Evolutionary conservation across 306 rosid genomes (phyloP), one percentile per base, ranked within the genome.

Genomic region (Cicer cuneatum): DNA sequence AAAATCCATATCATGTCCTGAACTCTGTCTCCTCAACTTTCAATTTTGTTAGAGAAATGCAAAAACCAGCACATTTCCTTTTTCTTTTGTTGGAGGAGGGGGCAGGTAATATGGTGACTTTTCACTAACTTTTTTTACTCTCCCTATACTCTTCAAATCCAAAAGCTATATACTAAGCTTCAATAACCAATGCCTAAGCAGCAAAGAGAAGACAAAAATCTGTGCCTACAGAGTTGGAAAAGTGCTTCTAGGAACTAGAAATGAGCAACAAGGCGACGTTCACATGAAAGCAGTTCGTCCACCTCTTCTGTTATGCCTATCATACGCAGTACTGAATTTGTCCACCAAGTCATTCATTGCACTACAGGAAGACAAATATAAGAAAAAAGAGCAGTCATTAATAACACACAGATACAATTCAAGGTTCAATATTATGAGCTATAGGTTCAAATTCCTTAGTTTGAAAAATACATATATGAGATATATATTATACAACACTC

Each of bases 251-350:
- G 39, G 66, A 76, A 19, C 68, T 65, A 80, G 61, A 51, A 14
- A 75, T 53, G 42, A 73, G 49, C n/a, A 56, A 48, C 70, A 76
- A 72, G 16, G 49, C 35, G 51, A 51, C 52, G 51, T 75, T 90
- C 84, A 94, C 91, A 92, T 87, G 81, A 90, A 92, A 71, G 92
- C 88, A 53, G 95, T 88, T 18, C 99, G 83, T 54, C 99, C 98
- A 51, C 96, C 98, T 75, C 99, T 87, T 83, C 96, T 88, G 83
- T 85, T 89, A 80, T 90, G 96, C 82, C 99, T 86, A 80, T 94
- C 99, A 13, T 90, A 92, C 9, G 99, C 96, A n/a, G 86, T 90
- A 86, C 83, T 83, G 83, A 89, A 89, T 77, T 92, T 92, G 89
- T 88, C 96, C 41, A 87, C 92, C 76, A 92, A 86, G 21, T 90